Evolutionary conservation across 305 asterid species (phyloP).

Genomic region (Fraxinus dipetala): DNA sequence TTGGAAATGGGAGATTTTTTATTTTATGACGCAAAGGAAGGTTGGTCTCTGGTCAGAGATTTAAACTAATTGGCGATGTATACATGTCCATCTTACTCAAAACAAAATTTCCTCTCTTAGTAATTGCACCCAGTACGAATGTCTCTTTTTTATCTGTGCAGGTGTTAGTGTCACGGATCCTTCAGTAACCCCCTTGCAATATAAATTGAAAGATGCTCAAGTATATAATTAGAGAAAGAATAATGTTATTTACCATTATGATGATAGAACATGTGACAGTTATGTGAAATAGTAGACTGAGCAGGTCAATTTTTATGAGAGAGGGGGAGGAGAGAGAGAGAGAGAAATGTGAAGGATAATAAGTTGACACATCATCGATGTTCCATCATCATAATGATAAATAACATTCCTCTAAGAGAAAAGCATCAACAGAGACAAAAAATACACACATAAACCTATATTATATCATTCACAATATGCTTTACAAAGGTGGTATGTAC

Average conservation of each 20-base stretch:
- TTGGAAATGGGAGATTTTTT: background rate
- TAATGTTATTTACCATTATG: no score
- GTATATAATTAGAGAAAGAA: background rate
- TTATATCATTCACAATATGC: background rate
- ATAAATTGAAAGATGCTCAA: background rate
- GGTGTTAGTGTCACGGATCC: background rate
- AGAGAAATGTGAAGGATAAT: no score
- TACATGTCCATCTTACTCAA: background rate
- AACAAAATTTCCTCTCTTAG: background rate
- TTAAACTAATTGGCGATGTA: background rate
- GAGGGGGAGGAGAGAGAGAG: no score
- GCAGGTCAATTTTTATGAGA: no score
- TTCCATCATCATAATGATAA: no score
- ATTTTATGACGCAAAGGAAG: background rate
- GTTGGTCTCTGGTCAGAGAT: background rate
- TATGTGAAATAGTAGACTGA: no score
- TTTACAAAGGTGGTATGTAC: background rate
- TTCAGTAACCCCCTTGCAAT: background rate
- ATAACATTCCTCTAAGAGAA: no score
- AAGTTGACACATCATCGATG: no score
- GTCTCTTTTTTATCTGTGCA: background rate
- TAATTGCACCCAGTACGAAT: background rate
- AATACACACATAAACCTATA: background rate
- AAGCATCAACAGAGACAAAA: background rate
- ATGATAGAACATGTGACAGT: no score